Evolutionary conservation across 352 stramenopile genomes (phyloP), one percentile per base, ranked within the genome.

Genomic region (Salisapilia sapeloensis): DNA sequence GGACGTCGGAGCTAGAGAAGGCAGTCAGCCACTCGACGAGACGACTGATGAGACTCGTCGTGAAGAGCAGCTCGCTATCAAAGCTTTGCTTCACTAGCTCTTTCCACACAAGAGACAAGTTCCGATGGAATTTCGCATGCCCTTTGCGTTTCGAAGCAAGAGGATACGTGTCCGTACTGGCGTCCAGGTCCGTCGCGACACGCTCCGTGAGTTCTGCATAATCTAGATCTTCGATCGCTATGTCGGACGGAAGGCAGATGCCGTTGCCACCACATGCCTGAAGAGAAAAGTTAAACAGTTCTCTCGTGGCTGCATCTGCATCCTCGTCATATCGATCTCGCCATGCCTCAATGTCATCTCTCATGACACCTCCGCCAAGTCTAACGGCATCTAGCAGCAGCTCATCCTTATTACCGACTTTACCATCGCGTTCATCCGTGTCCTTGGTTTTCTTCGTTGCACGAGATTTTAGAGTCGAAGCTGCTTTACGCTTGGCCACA

Each of bases 51-150:
- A 92, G 29, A 4, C 75, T 46, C 2, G 63, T 72, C 3, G 57
- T 74, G 38, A 90, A 84, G 24, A 92, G 42, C 4, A 85, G 49
- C 13, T 92, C 76, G 29, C 71, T 86, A 28, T 92, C 74, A 24
- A 65, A 64, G 29, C 65, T 82, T 29, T 92, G 70, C 12, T 57
- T 60, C 33, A 90, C 56, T 32, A 89, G 80, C 17, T 44, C 50
- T 14, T 76, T 44, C 76, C 74, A 92, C 35, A 92, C 89, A 27
- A 69, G 53, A 6, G 61, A 52, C 17, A 85, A 90, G 34, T 64
- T 59, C 10, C 31, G 28, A 24, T 80, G 54, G 18, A 85, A 87
- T 30, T 67, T 63, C 35, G 62, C 80, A 47, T 47, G 62, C 6
- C 46, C 49, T 35, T 66, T 84, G 13, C 36, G 33, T 22, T 61